These are phyloP conservation scores for Trametes versicolor DNA, from an alignment of 1,284 basidiomycete species.

Conservation along the genomic window DNA sequence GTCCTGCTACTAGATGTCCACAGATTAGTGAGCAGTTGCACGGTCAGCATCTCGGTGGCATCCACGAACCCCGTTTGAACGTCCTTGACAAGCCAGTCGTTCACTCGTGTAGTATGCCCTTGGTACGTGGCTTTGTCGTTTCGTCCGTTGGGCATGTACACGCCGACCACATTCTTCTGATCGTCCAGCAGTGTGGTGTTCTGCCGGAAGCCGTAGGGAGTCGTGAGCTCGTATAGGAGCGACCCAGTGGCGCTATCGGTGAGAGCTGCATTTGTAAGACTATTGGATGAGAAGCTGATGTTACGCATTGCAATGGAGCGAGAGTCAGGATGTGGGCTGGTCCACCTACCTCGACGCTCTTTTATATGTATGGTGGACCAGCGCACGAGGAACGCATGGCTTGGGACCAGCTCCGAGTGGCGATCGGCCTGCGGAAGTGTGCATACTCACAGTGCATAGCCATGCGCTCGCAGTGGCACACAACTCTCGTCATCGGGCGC, in stretches of 20 bases:
- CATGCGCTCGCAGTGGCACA: too few relatives aligned
- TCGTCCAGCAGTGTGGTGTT: background rate
- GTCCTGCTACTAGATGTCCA: background rate
- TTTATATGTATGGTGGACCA: too few relatives aligned
- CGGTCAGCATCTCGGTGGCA: too few relatives aligned
- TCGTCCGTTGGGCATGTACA: background rate
- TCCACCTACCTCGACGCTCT: too few relatives aligned
- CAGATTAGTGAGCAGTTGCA: background rate
- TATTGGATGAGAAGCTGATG: background rate
- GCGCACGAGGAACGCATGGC: too few relatives aligned
- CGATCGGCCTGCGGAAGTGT: too few relatives aligned
- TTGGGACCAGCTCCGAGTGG: too few relatives aligned
- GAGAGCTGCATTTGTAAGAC: background rate
- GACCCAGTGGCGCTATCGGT: background rate
- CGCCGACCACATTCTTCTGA: background rate
- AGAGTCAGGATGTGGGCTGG: too few relatives aligned
- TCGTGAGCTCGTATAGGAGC: background rate
- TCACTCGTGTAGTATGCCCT: background rate
- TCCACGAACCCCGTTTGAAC: background rate
- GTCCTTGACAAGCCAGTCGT: background rate
- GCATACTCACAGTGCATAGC: too few relatives aligned
- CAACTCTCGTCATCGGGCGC: too few relatives aligned
- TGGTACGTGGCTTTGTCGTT: background rate
- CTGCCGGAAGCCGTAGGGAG: background rate
- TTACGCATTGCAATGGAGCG: too few relatives aligned